phyloP scores from a whole-genome alignment of 495 filamentous ascomycete species.

The Penicillium arizonense region DNA sequence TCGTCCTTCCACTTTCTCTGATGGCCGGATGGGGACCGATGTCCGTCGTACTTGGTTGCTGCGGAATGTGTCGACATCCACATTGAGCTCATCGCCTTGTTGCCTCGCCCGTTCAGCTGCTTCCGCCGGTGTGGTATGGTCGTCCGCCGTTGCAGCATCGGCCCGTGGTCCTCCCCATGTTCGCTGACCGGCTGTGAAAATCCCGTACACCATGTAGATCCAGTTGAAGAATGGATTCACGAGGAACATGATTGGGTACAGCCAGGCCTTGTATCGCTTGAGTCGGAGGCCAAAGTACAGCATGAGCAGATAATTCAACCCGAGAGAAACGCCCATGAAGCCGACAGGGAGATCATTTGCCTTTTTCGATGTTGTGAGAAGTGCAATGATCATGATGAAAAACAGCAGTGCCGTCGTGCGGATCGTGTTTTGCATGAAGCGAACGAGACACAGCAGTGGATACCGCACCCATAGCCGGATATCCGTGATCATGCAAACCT shows the following conservation, averaged over 20 bases:
- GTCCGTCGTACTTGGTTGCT: constrained; percentile 52
- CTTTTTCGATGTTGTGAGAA: constrained; percentile 80
- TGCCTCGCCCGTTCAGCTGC: constrained; percentile 78
- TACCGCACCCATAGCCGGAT: constrained; percentile 88
- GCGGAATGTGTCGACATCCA: constrained; percentile 88
- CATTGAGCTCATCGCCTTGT: constrained; percentile 86
- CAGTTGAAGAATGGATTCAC: constrained; percentile 98
- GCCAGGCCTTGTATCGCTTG: constrained; percentile 86
- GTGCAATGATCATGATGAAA: constrained; percentile 88
- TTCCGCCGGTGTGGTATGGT: constrained; percentile 74
- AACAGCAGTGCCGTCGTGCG: constrained; percentile 93
- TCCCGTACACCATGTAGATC: constrained; percentile 89
- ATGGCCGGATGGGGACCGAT: constrained; percentile 67
- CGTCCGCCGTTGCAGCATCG: constrained; percentile 83
- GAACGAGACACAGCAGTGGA: constrained; percentile 81
- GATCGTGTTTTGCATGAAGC: constrained; percentile 96
- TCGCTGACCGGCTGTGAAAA: constrained; percentile 90
- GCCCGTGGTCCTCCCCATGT: constrained; percentile 97
- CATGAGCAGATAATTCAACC: constrained; percentile 95
- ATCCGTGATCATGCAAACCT: constrained; percentile 98
- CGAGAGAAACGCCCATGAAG: constrained; percentile 93
- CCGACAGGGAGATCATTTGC: constrained; percentile 80
- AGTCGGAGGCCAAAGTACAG: constrained; percentile 89
- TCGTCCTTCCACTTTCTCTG: constrained; percentile 67
- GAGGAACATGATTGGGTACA: constrained; percentile 95